Base-by-base conservation (phyloP, 371 early-diverging fungal genomes). In the Nosema bombycis region DNA sequence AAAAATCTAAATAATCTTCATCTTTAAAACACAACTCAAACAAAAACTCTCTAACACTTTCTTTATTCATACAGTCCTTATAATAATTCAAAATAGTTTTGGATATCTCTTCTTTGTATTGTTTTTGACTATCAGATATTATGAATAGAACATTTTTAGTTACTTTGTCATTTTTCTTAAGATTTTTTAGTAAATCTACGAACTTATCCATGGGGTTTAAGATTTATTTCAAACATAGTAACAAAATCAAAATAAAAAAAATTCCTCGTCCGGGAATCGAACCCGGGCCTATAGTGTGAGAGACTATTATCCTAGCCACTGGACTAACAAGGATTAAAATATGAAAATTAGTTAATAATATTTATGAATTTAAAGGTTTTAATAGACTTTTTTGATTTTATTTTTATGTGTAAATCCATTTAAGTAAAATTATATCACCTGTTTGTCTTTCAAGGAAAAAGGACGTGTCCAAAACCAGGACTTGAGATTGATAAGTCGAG, bases 201-300 rank as follows among this genome's bases (percentile, higher is more conserved):
- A 74, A 64, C 18, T 65, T 57, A 23, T 74, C 54, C 74, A 73
- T 73, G 33, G 34, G 61, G n/a, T n/a, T n/a, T n/a, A n/a, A n/a
- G n/a, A n/a, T n/a, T n/a, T n/a, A n/a, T n/a, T n/a, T n/a, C n/a
- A n/a, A n/a, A n/a, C n/a, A n/a, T n/a, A n/a, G n/a, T n/a, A n/a
- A n/a, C n/a, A n/a, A n/a, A n/a, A n/a, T n/a, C n/a, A n/a, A n/a
- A n/a, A n/a, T n/a, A n/a, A n/a, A n/a, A n/a, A 33, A 76, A 12
- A 67, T 76, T 76, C 77, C 77, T 69, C 69, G 77, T 76, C 77
- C 77, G 77, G 77, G 77, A 76, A 76, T 76, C 77, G 77, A 76
- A 76, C 77, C 77, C 77, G 77, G 62, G 77, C 77, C 77, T 36
- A 56, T 61, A 65, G 72, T 61, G 78, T 70, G 78, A 78, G 72